Evolutionary conservation across 192 early-diverging fungal genomes (phyloP), one percentile per base, ranked within the genome.

Genomic region (Umbelopsis isabellina): DNA sequence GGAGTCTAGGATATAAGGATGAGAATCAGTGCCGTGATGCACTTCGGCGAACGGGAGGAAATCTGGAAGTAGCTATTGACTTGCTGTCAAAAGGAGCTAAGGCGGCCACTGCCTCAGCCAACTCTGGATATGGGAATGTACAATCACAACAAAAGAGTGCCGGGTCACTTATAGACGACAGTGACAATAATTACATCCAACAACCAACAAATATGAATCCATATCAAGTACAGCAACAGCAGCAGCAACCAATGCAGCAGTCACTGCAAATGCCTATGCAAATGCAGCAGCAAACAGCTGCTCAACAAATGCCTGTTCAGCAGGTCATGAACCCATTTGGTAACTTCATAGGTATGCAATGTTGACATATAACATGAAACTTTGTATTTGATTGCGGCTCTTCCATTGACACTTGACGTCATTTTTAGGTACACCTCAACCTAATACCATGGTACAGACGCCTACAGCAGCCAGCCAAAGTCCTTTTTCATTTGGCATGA

Each of bases 1-100:
- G 84, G 61, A 85, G 76, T 65, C 86, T 88, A 91, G 94, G 94
- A 11, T 95, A 92, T 75, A 84, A 84, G 30, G 89, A 95, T 71
- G 82, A 85, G 0, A 78, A 82, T 0, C 72, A 86, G 67, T 94
- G 92, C 71, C 77, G 83, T 15, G 84, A 85, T 49, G 91, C 92
- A 4, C 82, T 97, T 55, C 85, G 82, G 21, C 82, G 86, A 66
- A 83, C 91, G 47, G 85, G 85, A 44, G 94, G 93, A 20, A 89
- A 94, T 74, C 75, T 94, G 3, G 90, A 94, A 50, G 84, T 87
- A 22, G 93, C 95, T 23, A 86, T 81, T 21, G 87, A 81, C 41
- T 74, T 91, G 27, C 72, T 93, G 33, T 22, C 55, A 25, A 72
- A 86, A 7, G 86, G 90, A 50, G 68, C 69, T 6, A 80, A 76